Evolutionary conservation across 75 land plant genomes (phyloP), one percentile per base, ranked within the genome.

Genomic region (Ceratopteris richardii): DNA sequence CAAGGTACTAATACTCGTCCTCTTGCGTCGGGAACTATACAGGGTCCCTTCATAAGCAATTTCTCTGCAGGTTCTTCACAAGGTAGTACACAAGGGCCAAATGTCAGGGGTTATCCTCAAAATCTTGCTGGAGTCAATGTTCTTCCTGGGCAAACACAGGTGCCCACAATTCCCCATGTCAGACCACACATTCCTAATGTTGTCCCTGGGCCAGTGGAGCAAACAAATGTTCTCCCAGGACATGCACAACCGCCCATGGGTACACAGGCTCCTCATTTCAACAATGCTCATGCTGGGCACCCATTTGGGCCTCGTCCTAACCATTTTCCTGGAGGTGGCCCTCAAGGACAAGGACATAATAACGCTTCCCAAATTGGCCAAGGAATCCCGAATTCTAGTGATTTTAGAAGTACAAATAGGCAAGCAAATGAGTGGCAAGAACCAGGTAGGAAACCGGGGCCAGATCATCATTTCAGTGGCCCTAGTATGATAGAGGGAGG

Each of bases 361-460:
- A 46, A 20, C 17, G n/a, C 21, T 46, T 14, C 48, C 21, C 48
- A 46, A 20, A 46, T 46, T 5, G 48, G 48, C 17, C 21, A 20
- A 17, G 48, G 2, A 46, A 17, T 46, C 17, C n/a, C n/a, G n/a
- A n/a, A n/a, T n/a, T 17, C n/a, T 7, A 52, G 54, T 11, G 54
- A 52, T 14, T 52, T 23, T 24, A 26, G 54, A 22, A 52, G 14
- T 52, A 28, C 54, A 11, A 52, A 23, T 28, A 52, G 54, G 48
- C 48, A 33, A 4, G 9, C 9, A 9, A 46, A 20, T 20, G 21
- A n/a, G 4, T 46, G 48, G 48, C 48, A 46, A 46, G 48, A 20
- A 5, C 2, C 21, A 46, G 48, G 48, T 46, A 20, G 48, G 17
- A 46, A 17, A 14, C 27, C 54, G 1, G 54, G 28, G 28, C 14